Percentiles rank a stretch among this genome's conserved stretches.
Evolutionary conservation across 768 basidiomycete genomes (phyloP).

Genomic region (Xanthoconium purpureum): DNA sequence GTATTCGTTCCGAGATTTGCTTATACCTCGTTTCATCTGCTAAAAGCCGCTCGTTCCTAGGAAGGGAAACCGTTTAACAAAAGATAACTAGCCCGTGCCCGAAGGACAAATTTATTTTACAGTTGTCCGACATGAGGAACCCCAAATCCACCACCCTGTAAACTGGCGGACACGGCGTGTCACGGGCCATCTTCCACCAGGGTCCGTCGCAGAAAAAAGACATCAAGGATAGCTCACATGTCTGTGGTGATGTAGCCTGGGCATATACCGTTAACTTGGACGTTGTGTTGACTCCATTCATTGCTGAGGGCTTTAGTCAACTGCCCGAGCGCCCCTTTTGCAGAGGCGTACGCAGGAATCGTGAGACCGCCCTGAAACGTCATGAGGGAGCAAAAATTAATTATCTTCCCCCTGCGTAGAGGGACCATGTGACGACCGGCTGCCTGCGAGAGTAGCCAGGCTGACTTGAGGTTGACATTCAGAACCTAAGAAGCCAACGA

Average conservation of each 20-base stretch:
- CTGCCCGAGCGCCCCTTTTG: constrained; percentile 84
- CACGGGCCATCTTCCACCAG: constrained; percentile 4
- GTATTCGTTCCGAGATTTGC: constrained; percentile 72
- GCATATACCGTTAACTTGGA: constrained; percentile 86
- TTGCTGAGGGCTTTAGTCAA: constrained; percentile 89
- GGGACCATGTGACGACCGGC: constrained; percentile 90
- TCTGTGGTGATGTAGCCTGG: constrained; percentile 90
- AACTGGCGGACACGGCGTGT: constrained; percentile 1
- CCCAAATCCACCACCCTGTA: constrained; percentile 6
- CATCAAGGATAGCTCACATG: constrained; percentile 51
- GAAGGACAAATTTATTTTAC: constrained; percentile 2
- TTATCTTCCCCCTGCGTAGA: constrained; percentile 65
- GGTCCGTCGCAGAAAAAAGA: constrained; percentile 5
- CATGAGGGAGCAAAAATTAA: constrained; percentile 59
- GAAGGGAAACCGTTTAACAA: constrained; percentile 14
- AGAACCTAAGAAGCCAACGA: constrained; percentile 53
- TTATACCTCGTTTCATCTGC: constrained; percentile 56
- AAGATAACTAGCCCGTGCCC: constrained; percentile 5
- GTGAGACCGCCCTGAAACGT: constrained; percentile 59
- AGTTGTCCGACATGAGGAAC: constrained; percentile 2
- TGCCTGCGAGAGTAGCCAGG: constrained; percentile 80
- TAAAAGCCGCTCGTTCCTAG: constrained; percentile 64
- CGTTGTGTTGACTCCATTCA: constrained; percentile 87
- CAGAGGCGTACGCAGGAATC: constrained; percentile 87
- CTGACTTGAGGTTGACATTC: constrained; percentile 83